Percentiles rank a stretch among this genome's conserved stretches.
These are phyloP conservation scores for Pseudognaphalium luteoalbum DNA, from an alignment of 129 eudicot species.

Conservation along the genomic window DNA sequence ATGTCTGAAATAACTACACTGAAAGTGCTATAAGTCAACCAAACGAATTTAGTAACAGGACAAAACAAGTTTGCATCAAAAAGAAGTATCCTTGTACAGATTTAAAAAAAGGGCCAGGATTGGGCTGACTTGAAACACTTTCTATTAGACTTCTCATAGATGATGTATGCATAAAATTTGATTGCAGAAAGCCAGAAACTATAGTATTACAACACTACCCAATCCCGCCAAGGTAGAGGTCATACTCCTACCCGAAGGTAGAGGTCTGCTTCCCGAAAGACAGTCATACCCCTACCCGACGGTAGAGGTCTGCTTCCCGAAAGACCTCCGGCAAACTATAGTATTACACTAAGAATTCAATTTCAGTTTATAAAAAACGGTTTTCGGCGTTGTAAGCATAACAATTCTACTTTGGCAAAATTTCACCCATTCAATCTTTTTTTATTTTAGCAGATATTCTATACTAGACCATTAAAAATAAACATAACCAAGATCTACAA, in stretches of 20 bases:
- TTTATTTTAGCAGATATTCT: background rate
- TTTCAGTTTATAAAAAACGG: background rate
- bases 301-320: too few species aligned
- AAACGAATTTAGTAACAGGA: background rate
- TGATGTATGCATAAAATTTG: background rate
- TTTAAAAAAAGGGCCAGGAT: background rate
- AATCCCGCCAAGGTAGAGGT: too few species aligned
- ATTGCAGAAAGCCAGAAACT: background rate
- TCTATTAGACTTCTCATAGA: background rate
- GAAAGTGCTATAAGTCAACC: background rate
- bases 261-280: too few species aligned
- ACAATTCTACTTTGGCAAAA: background rate
- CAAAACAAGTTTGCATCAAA: background rate
- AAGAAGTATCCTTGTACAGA: background rate
- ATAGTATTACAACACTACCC: background rate
- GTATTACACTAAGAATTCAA: background rate
- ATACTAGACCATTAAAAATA: background rate
- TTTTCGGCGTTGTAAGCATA: background rate
- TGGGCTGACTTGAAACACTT: background rate
- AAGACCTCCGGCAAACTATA: background rate
- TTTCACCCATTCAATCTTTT: background rate
- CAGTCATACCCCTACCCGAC: too few species aligned
- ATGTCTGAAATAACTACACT: background rate
- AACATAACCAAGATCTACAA: background rate
- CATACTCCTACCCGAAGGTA: too few species aligned